phyloP scores from a whole-genome alignment of 2,329 filamentous ascomycete genomes.

The Malbranchea zuffiana region DNA sequence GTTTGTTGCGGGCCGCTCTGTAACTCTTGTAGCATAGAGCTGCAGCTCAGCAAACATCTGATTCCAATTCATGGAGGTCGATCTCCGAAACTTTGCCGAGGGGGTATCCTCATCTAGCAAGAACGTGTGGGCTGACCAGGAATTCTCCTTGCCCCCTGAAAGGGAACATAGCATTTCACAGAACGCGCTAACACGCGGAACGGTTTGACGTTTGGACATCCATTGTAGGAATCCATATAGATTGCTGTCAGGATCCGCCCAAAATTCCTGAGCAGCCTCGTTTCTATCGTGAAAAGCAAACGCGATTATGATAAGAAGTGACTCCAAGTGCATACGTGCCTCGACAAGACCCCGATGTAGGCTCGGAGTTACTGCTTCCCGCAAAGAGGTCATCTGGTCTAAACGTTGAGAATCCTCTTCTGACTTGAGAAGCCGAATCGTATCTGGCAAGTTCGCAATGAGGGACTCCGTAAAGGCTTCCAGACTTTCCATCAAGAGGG shows the following conservation, averaged over 20 bases:
- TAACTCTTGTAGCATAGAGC: conserved; percentile 69
- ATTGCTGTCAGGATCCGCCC: conserved; percentile 85
- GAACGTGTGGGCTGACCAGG: conserved; percentile 76
- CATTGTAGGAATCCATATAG: conserved; percentile 90
- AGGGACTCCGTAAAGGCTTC: conserved; percentile 85
- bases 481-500: conserved; percentile 64
- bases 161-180: conserved; percentile 92
- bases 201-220: conserved; percentile 90
- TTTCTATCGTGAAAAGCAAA: conserved; percentile 80
- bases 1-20: conserved; percentile 53
- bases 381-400: conserved; percentile 36
- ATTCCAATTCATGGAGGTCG: conserved; percentile 77
- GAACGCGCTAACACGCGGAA: conserved; percentile 89
- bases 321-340: conserved; percentile 57
- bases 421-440: conserved; percentile 69
- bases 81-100: conserved; percentile 67
- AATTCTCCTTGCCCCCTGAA: conserved; percentile 70
- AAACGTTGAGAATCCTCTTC: conserved; percentile 75
- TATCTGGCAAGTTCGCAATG: conserved; percentile 89
- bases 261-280: conserved; percentile 78
- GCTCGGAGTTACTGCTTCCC: conserved; percentile 33
- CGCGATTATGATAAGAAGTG: conserved; percentile 83
- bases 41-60: conserved; percentile 87
- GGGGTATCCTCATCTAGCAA: conserved; percentile 68
- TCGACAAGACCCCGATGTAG: conserved; percentile 33